These are phyloP conservation scores for Ottelia alismoides DNA, from an alignment of 106 monocot species.

Conservation along the genomic window DNA sequence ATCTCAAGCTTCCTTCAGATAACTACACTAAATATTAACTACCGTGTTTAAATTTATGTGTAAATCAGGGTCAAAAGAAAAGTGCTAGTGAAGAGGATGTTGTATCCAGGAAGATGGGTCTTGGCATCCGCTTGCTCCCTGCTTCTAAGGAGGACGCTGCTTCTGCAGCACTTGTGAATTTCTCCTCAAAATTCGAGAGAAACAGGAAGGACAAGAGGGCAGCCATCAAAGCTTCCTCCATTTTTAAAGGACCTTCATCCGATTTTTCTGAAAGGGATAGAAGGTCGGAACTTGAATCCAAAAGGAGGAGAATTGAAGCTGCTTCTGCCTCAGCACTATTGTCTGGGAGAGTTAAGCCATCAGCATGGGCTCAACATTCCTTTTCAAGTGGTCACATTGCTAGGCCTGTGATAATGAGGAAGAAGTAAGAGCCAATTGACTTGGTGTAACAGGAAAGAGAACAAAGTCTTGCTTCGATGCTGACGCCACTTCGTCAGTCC, in stretches of 20 bases:
- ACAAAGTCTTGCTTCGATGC: no score
- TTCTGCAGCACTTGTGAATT: constrained; percentile 39
- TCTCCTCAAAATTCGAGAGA: constrained; percentile 68
- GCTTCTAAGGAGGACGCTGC: constrained; percentile 56
- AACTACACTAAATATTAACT: no score
- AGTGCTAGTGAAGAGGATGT: constrained; percentile 72
- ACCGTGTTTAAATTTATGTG: no score
- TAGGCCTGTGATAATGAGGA: constrained; percentile 5
- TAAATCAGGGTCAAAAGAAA: constrained; percentile 71
- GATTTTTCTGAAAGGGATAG: constrained; percentile 17
- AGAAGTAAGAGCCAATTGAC: no score
- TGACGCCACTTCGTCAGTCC: no score
- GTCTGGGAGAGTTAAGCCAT: constrained; percentile 57
- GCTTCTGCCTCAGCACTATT: constrained; percentile 41
- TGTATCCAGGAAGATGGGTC: constrained; percentile 54
- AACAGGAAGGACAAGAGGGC: constrained; percentile 65
- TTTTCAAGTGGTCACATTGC: neutral
- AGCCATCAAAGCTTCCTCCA: constrained; percentile 83
- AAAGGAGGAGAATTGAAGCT: constrained; percentile 64
- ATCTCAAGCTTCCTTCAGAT: neutral
- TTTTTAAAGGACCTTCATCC: constrained; percentile 46
- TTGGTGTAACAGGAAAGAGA: no score
- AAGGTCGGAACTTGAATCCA: constrained; percentile 33
- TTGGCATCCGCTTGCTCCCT: constrained; percentile 77
- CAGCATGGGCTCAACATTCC: constrained; percentile 24